These are phyloP conservation scores for Bondarzewia mesenterica DNA, from an alignment of 1,284 basidiomycete species.

Conservation along the genomic window DNA sequence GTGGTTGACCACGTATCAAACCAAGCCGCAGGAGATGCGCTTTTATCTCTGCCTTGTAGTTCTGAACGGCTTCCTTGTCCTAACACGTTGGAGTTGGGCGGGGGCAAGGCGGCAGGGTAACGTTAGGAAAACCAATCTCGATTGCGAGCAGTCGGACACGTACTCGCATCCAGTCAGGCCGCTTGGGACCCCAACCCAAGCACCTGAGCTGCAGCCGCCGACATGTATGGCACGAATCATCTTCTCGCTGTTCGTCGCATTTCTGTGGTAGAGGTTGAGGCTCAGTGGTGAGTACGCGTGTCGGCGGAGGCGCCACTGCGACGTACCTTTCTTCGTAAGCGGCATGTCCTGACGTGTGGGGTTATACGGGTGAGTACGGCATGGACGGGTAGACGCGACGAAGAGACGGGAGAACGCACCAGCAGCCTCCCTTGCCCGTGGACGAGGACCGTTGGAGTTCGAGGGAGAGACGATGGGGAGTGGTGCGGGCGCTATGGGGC, in stretches of 20 bases:
- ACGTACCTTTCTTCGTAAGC: constrained; percentile 67
- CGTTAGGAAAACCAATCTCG: neutral
- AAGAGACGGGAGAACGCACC: constrained; percentile 9
- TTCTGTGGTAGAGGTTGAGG: constrained; percentile 36
- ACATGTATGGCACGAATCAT: constrained; percentile 69
- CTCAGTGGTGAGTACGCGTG: neutral
- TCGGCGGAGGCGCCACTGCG: neutral
- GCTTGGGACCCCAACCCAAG: constrained; percentile 71
- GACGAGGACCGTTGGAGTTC: constrained; percentile 13
- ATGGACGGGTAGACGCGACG: constrained; percentile 4
- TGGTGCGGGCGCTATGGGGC: constrained; percentile 15
- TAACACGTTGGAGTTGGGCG: constrained; percentile 19
- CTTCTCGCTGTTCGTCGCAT: constrained; percentile 74
- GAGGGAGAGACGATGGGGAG: constrained; percentile 18
- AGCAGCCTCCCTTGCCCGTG: constrained; percentile 10
- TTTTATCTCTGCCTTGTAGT: constrained; percentile 78
- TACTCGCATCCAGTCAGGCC: constrained; percentile 80
- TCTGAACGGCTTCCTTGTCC: constrained; percentile 77
- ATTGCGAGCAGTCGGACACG: constrained; percentile 21
- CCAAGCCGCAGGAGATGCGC: constrained; percentile 66
- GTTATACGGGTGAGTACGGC: neutral
- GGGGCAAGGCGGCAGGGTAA: constrained; percentile 10
- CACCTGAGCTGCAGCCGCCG: constrained; percentile 68
- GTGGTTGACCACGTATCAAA: constrained; percentile 72
- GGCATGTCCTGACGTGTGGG: constrained; percentile 55